Conservation (phyloP, 2,329 filamentous ascomycete species). For the Fusarium caatingaense region DNA sequence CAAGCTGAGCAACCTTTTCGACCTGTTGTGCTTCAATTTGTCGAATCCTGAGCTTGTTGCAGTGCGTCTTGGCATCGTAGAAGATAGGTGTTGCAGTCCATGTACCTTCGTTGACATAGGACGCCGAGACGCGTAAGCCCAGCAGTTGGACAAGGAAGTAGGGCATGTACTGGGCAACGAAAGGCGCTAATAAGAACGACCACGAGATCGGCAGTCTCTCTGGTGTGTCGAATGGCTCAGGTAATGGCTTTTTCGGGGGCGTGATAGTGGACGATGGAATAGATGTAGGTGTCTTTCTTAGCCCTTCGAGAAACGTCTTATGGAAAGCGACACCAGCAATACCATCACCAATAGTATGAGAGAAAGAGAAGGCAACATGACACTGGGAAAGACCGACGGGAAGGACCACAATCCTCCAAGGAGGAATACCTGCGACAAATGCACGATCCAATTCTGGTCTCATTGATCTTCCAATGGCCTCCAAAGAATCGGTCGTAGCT, state of each 20-base stretch:
- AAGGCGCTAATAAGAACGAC: conserved; percentile 37
- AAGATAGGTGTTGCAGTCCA: conserved; percentile 36
- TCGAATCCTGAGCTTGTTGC: conserved; percentile 29
- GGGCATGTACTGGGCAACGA: conserved; percentile 33
- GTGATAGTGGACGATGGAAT: background rate
- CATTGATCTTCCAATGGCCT: conserved; percentile 23
- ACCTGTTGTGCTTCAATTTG: conserved; percentile 29
- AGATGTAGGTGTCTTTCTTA: background rate
- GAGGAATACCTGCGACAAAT: conserved; percentile 30
- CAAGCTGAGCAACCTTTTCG: conserved; percentile 6
- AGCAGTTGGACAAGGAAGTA: conserved; percentile 29
- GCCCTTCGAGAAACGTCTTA: conserved; percentile 34
- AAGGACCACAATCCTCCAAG: conserved; percentile 41
- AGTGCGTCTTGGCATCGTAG: conserved; percentile 14
- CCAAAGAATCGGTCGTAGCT: background rate
- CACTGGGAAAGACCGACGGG: conserved; percentile 21
- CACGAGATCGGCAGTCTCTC: conserved; percentile 42
- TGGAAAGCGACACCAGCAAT: conserved; percentile 40
- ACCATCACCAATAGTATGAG: conserved; percentile 43
- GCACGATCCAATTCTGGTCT: conserved; percentile 31
- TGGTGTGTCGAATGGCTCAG: conserved; percentile 40
- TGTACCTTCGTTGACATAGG: conserved; percentile 28
- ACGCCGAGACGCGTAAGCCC: conserved; percentile 24
- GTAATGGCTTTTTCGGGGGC: conserved; percentile 12
- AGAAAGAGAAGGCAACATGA: conserved; percentile 40